These are phyloP conservation scores for Trichoderma arundinaceum DNA, from an alignment of 2,329 filamentous ascomycete species.

Conservation along the genomic window DNA sequence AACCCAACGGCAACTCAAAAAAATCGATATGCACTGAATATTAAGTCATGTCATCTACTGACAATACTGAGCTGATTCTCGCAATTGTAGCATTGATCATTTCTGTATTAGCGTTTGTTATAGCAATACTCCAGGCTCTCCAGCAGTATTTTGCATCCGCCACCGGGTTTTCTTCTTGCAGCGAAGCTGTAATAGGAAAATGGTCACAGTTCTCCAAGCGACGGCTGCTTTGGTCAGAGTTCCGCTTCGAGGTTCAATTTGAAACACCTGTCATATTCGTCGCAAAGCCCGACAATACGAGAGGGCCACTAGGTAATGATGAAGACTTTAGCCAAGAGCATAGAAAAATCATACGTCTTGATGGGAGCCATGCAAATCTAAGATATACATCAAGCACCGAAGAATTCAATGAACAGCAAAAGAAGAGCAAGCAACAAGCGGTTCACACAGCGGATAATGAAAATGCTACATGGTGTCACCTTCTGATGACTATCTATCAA, in stretches of 20 bases:
- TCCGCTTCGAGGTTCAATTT: constrained; percentile 4
- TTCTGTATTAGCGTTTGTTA: constrained; percentile 11
- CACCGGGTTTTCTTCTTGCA: not conserved
- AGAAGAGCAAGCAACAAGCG: not conserved
- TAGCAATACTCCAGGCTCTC: not conserved
- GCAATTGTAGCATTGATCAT: constrained; percentile 9
- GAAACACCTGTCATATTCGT: constrained; percentile 3
- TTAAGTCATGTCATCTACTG: not conserved
- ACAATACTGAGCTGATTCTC: constrained; percentile 11
- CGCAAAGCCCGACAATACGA: not conserved
- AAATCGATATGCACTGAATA: not conserved
- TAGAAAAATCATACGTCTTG: constrained; percentile 2
- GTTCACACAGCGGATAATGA: not conserved
- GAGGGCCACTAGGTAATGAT: not conserved
- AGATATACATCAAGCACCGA: constrained; percentile 1
- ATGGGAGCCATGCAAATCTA: not conserved
- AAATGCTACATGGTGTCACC: not conserved
- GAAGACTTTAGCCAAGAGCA: constrained; percentile 1
- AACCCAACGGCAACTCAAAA: not conserved
- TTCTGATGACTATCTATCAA: constrained; percentile 9
- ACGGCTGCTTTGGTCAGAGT: constrained; percentile 1
- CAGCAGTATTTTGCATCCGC: constrained; percentile 1
- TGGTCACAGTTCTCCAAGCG: not conserved
- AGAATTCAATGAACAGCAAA: not conserved
- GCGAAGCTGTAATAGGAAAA: constrained; percentile 12